Conservation (phyloP, 2,329 filamentous ascomycete genomes). For the Camillea tinctor region DNA sequence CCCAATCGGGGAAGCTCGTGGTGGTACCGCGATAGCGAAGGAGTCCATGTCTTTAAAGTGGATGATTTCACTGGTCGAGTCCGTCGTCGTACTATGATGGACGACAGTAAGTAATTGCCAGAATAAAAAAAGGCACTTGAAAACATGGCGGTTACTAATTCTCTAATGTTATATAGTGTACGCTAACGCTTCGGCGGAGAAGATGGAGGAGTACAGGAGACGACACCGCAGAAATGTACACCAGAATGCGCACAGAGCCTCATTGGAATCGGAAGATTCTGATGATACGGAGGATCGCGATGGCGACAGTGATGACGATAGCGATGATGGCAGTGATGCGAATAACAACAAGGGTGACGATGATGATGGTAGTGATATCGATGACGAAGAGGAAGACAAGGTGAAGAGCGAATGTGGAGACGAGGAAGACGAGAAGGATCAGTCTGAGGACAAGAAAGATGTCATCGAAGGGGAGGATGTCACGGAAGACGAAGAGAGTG, state of each 20-base stretch:
- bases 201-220: not conserved
- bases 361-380: not conserved
- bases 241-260: not conserved
- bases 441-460: too few species aligned
- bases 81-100: conserved; percentile 1
- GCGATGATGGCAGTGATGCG: not conserved
- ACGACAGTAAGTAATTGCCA: too few species aligned
- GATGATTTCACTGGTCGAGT: not conserved
- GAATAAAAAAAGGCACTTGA: too few species aligned
- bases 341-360: not conserved
- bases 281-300: not conserved
- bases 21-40: not conserved
- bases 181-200: not conserved
- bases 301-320: not conserved
- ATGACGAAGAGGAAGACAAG: too few species aligned
- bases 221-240: not conserved
- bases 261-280: not conserved
- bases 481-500: not conserved
- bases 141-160: too few species aligned
- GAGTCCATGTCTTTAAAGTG: not conserved
- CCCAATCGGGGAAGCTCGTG: not conserved
- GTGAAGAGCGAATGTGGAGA: too few species aligned
- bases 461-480: too few species aligned
- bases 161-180: too few species aligned
- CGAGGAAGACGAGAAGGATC: too few species aligned